phyloP scores from a whole-genome alignment of 116 monocot species.

The Cymodocea nodosa region DNA sequence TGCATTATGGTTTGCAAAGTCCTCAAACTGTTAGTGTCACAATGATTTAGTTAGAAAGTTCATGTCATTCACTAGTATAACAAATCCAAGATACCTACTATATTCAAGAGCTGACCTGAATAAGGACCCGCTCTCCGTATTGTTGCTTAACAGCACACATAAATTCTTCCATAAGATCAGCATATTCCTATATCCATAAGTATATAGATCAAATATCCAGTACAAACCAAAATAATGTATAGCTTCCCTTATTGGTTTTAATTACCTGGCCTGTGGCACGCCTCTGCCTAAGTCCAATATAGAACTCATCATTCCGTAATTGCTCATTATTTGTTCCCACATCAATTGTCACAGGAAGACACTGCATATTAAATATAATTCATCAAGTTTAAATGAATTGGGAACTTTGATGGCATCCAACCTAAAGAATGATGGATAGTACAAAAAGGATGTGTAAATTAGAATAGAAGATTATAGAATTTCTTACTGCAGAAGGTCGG shows the following conservation, averaged over 20 bases:
- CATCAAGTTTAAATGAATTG: background rate
- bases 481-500: conserved; percentile 66
- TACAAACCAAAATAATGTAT: background rate
- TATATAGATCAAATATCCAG: background rate
- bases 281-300: conserved; percentile 79
- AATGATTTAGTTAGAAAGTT: conserved; percentile 19
- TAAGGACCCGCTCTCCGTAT: conserved; percentile 77
- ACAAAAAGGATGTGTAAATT: background rate
- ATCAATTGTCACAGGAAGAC: conserved; percentile 87
- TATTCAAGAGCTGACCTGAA: conserved; percentile 37
- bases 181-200: conserved; percentile 51
- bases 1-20: conserved; percentile 94
- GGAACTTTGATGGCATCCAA: background rate
- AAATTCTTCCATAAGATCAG: conserved; percentile 67
- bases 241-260: background rate
- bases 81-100: background rate
- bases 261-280: conserved; percentile 74
- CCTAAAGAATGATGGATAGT: background rate
- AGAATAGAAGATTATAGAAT: background rate
- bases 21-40: conserved; percentile 68
- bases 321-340: conserved; percentile 94
- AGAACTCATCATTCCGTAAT: conserved; percentile 76
- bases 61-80: background rate
- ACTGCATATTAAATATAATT: conserved; percentile 22
- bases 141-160: conserved; percentile 83